phyloP scores from a whole-genome alignment of 768 basidiomycete species.

The Phlebiopsis flavidoalba region DNA sequence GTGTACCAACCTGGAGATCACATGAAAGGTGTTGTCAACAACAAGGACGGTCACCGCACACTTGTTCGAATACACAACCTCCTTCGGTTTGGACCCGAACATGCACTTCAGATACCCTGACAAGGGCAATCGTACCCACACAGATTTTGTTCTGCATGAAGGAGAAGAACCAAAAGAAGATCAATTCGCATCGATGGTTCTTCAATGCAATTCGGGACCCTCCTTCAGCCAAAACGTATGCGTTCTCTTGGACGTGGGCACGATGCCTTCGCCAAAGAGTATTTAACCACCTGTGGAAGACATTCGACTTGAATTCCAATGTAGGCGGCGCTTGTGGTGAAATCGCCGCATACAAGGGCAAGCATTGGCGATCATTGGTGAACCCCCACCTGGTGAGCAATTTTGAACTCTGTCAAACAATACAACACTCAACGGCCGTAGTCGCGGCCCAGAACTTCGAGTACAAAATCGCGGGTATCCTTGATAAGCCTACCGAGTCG shows the following conservation, averaged over 20 bases:
- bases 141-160: constrained; percentile 90
- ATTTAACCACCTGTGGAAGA: constrained; percentile 96
- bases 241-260: constrained; percentile 91
- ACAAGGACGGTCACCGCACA: constrained; percentile 68
- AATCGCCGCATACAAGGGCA: constrained; percentile 89
- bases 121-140: constrained; percentile 90
- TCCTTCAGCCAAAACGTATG: constrained; percentile 91
- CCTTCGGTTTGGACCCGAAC: constrained; percentile 73
- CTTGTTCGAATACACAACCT: constrained; percentile 84
- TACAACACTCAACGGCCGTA: constrained; percentile 25
- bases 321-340: constrained; percentile 98
- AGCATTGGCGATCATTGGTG: constrained; percentile 70
- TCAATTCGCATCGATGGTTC: constrained; percentile 96
- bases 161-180: constrained; percentile 95
- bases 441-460: constrained; percentile 96
- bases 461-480: constrained; percentile 87
- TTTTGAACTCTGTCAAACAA: neutral
- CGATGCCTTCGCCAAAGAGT: constrained; percentile 80
- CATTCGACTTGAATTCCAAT: constrained; percentile 86
- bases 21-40: constrained; percentile 62
- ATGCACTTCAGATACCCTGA: constrained; percentile 85
- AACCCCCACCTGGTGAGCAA: constrained; percentile 78
- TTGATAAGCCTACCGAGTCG: constrained; percentile 86
- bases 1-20: constrained; percentile 76
- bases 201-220: constrained; percentile 88